Base-by-base conservation (phyloP, 73 alveolate genomes). In the Uronychia binucleata region DNA sequence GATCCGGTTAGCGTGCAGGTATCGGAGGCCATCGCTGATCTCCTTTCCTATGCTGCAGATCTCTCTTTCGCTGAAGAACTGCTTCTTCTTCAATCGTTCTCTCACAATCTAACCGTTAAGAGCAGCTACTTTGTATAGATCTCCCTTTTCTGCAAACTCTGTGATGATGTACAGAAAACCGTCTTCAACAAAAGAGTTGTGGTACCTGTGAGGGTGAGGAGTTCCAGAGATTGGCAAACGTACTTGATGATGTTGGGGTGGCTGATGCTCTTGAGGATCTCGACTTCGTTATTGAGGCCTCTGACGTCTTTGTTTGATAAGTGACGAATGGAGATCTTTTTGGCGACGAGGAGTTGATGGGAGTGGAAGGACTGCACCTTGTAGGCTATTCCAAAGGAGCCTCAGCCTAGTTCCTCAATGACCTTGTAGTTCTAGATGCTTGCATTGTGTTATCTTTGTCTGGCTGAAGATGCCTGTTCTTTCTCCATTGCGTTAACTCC, bases 111-210 rank as follows among this genome's bases (percentile, higher is more conserved):
- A 80, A 90, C 5, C n/a, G 19, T 46, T 11, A 46, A 5, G n/a
- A 46, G 5, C n/a, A 19, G 67, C 19, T 46, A 46, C 67, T 19
- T 46, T 11, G 67, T 95, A 91, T 80, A 95, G 84, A 85, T 95
- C 98, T 11, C 98, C 98, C 78, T 93, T 93, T 28, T 88, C 90
- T 27, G 97, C 95, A 88, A 85, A 95, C 87, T 95, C 98, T 97
- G 91, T 95, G 60, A 95, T 83, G 77, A 95, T 95, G 90, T 85
- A 91, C 25, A 95, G 93, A 83, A 91, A 88, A 58, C 82, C 95
- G 74, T 93, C 95, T 85, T 95, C 97, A 29, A 79, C 82, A 59
- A 90, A 86, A 31, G 96, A 83, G 84, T 77, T 85, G 59, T 78
- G 84, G 67, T 89, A 89, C 79, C 86, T 85, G 77, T 46, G 67